Percentiles rank a stretch among this genome's conserved stretches.
Conservation (phyloP, 495 filamentous ascomycete genomes). For the Achaetomiella virescens region DNA sequence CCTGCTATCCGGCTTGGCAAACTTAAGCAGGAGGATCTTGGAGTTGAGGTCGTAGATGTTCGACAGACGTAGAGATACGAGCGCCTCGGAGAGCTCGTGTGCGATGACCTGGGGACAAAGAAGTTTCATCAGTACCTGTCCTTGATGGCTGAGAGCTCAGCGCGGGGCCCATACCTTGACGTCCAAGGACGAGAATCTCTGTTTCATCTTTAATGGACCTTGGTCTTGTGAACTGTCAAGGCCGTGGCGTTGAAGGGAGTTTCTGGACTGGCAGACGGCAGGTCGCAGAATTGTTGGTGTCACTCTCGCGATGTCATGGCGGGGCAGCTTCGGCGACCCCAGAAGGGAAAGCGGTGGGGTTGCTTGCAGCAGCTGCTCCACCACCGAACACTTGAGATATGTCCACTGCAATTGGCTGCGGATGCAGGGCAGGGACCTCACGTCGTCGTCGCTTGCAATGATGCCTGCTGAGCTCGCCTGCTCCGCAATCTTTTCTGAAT, state of each 20-base stretch:
- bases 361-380: background rate
- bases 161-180: slow-evolving; percentile 56
- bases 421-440: background rate
- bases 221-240: background rate
- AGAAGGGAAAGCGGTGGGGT: slow-evolving; percentile 13
- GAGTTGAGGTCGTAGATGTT: slow-evolving; percentile 96
- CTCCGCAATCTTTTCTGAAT: background rate
- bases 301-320: slow-evolving; percentile 7
- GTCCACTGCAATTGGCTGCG: background rate
- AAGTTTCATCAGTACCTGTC: background rate
- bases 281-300: background rate
- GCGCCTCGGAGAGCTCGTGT: slow-evolving; percentile 73
- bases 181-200: slow-evolving; percentile 90
- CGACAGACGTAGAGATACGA: slow-evolving; percentile 72
- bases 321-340: slow-evolving; percentile 1
- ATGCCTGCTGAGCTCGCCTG: background rate
- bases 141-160: background rate
- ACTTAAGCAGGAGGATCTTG: slow-evolving; percentile 90
- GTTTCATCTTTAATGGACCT: slow-evolving; percentile 67
- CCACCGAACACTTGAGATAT: no score
- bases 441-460: background rate
- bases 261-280: no score
- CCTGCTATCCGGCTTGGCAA: slow-evolving; percentile 75
- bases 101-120: slow-evolving; percentile 64
- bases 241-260: background rate